Percentiles rank a stretch among this genome's conserved stretches.
phyloP scores from a whole-genome alignment of 208 protist genomes.

The Acanthamoeba royreba region DNA sequence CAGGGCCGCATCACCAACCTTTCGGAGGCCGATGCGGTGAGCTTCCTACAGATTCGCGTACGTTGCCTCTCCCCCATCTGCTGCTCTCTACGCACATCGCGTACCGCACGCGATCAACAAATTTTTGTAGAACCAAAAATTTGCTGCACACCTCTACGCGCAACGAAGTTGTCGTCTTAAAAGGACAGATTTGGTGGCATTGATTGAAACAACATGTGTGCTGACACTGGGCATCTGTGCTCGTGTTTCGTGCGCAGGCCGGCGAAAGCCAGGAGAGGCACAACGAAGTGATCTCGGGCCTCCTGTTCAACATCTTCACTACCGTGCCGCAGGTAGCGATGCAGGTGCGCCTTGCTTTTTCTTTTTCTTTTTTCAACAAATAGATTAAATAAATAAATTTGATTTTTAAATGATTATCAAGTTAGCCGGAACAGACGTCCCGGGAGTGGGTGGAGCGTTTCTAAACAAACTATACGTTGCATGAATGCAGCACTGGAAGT shows the following conservation, averaged over 20 bases:
- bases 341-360: not conserved
- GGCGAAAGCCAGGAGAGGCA: conserved; percentile 36
- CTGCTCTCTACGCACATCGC: not conserved
- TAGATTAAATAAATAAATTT: too few species aligned
- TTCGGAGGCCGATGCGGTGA: not conserved
- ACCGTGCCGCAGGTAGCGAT: not conserved
- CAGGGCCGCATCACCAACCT: not conserved
- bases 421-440: too few species aligned
- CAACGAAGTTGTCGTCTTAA: too few species aligned
- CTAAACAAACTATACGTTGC: not conserved
- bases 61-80: not conserved
- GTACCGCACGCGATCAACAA: too few species aligned
- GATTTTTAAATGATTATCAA: too few species aligned
- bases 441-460: too few species aligned
- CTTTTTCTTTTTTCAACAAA: too few species aligned
- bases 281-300: conserved; percentile 46
- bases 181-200: not conserved
- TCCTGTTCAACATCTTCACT: conserved; percentile 60
- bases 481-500: conserved; percentile 27
- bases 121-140: not conserved
- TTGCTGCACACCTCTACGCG: not conserved
- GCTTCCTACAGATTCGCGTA: not conserved
- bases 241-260: not conserved
- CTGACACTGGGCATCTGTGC: too few species aligned
- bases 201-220: not conserved